These are phyloP conservation scores for Neopestalotiopsis sp. DNA, from an alignment of 2,329 filamentous ascomycete species.

Conservation along the genomic window DNA sequence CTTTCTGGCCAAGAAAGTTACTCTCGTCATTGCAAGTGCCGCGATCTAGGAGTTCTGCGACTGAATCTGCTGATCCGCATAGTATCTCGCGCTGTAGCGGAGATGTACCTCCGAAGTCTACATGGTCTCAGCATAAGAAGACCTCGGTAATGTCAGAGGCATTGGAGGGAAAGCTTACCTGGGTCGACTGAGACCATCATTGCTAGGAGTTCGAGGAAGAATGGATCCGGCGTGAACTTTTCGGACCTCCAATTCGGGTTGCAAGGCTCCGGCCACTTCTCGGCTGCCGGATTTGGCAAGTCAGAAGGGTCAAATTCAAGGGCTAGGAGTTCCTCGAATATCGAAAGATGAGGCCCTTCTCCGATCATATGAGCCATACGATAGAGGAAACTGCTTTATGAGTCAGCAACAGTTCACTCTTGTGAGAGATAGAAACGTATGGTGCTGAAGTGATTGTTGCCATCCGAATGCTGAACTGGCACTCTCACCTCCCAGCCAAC, in stretches of 20 bases:
- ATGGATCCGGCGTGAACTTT: background rate
- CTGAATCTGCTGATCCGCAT: background rate
- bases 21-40: background rate
- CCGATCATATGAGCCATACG: background rate
- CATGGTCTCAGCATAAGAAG: background rate
- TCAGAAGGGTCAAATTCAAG: background rate
- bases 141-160: no score
- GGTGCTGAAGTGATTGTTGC: no score
- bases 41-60: background rate
- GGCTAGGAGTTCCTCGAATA: conserved; percentile 5
- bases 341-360: background rate
- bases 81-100: conserved; percentile 5
- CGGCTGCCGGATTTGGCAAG: background rate
- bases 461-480: no score
- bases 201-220: background rate
- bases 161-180: background rate
- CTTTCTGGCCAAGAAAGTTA: conserved; percentile 14
- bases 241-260: background rate
- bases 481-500: background rate
- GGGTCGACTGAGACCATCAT: background rate
- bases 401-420: no score
- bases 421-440: background rate
- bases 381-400: background rate
- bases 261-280: conserved; percentile 8
- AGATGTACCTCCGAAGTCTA: conserved; percentile 17